Percentiles rank a stretch among this genome's conserved stretches.
These are phyloP conservation scores for Torulaspora quercuum DNA, from an alignment of 805 yeast species.

Conservation along the genomic window DNA sequence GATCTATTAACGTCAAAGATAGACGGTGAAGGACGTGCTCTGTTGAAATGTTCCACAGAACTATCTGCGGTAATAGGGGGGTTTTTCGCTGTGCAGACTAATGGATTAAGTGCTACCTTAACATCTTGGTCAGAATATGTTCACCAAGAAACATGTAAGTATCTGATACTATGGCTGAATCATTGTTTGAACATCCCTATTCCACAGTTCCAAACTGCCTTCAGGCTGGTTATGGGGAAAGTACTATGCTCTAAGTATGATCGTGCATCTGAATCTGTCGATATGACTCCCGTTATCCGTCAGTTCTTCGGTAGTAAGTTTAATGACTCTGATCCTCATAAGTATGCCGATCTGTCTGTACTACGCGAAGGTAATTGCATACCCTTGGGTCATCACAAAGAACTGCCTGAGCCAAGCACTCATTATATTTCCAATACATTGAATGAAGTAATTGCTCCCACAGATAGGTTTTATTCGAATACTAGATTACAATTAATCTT, in stretches of 20 bases:
- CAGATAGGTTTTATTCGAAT: slow-evolving; percentile 23
- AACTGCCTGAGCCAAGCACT: slow-evolving; percentile 19
- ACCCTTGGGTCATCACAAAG: slow-evolving; percentile 36
- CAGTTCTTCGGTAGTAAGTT: slow-evolving; percentile 23
- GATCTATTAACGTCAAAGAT: slow-evolving; percentile 42
- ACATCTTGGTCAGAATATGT: slow-evolving; percentile 48
- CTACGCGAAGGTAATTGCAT: slow-evolving; percentile 38
- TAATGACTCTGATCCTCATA: slow-evolving; percentile 20
- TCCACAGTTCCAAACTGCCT: slow-evolving; percentile 37
- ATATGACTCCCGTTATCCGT: slow-evolving; percentile 27
- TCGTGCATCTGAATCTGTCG: slow-evolving; percentile 19
- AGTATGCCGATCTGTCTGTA: slow-evolving; percentile 30
- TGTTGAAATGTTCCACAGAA: slow-evolving; percentile 39
- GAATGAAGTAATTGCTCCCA: slow-evolving; percentile 18
- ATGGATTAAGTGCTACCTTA: slow-evolving; percentile 56
- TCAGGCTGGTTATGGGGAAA: slow-evolving; percentile 44
- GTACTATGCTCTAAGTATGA: slow-evolving; percentile 38
- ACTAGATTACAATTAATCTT: slow-evolving; percentile 59
- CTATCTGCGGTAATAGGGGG: slow-evolving; percentile 33
- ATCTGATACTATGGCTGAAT: slow-evolving; percentile 51
- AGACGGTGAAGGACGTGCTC: slow-evolving; percentile 49
- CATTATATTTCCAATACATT: slow-evolving; percentile 33
- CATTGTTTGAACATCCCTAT: slow-evolving; percentile 42
- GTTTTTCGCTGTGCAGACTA: slow-evolving; percentile 41
- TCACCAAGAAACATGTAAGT: slow-evolving; percentile 46